Conservation (phyloP, 129 eudicot species). For the sunflower (Helianthus annuus) region HanXRQr2.0-SUNRISE NC_035445.2:170870661-170871160, state of each 20-base stretch:
- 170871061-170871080: neutral
- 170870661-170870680: constrained; percentile 96
- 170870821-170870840: neutral
- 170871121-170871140: constrained; percentile 89
- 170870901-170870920: neutral
- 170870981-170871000: neutral
- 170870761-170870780: constrained; percentile 1
- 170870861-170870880: no score
- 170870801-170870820: neutral
- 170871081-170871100: neutral
- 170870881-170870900: neutral
- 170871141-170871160: constrained; percentile 82
- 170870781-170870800: neutral
- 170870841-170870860: neutral
- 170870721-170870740: constrained; percentile 86
- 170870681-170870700: constrained; percentile 86
- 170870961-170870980: neutral
- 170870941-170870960: neutral
- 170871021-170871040: neutral
- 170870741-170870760: constrained; percentile 54
- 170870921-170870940: neutral
- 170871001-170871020: neutral
- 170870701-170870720: constrained; percentile 90
- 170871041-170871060: neutral
- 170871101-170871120: constrained; percentile 81